Conservation (phyloP, 1,284 basidiomycete species). For the Ceratobasidium sp. region DNA sequence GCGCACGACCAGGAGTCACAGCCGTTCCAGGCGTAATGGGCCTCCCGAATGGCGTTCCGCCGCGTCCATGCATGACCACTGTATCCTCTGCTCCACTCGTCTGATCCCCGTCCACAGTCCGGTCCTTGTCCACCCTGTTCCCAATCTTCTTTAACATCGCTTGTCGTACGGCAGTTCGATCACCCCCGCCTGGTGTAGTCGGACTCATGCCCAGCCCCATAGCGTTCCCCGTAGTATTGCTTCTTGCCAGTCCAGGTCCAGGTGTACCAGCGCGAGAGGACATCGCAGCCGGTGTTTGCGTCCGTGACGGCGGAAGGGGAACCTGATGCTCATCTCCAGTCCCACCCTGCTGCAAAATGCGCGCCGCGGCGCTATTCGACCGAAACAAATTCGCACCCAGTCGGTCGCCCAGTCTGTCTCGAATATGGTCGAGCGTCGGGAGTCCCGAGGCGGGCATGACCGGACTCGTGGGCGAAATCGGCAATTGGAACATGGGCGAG, state of each 20-base stretch:
- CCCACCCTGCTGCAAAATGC: constrained; percentile 57
- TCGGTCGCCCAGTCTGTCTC: constrained; percentile 45
- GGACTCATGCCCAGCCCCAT: constrained; percentile 3
- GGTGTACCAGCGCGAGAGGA: constrained; percentile 36
- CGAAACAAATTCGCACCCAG: constrained; percentile 66
- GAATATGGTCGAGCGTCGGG: constrained; percentile 76
- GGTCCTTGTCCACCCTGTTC: constrained; percentile 70
- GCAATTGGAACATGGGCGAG: constrained; percentile 32
- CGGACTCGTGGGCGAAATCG: constrained; percentile 29
- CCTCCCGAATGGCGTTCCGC: constrained; percentile 24
- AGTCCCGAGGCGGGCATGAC: constrained; percentile 14
- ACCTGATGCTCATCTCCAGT: constrained; percentile 27
- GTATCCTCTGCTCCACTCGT: constrained; percentile 72
- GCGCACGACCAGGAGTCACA: constrained; percentile 7
- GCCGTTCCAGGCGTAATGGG: neutral
- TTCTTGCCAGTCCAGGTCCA: constrained; percentile 60
- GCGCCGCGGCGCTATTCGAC: constrained; percentile 77
- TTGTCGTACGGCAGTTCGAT: constrained; percentile 73
- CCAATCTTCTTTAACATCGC: constrained; percentile 65
- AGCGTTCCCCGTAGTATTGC: constrained; percentile 64
- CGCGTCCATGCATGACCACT: constrained; percentile 46
- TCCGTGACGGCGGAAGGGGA: constrained; percentile 31
- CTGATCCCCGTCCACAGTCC: constrained; percentile 55
- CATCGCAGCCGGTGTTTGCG: constrained; percentile 27
- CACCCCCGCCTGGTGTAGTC: constrained; percentile 67